Evolutionary conservation across 805 yeast species (phyloP), one percentile per base, ranked within the genome.

Genomic region (Ogataea paraovalis): DNA sequence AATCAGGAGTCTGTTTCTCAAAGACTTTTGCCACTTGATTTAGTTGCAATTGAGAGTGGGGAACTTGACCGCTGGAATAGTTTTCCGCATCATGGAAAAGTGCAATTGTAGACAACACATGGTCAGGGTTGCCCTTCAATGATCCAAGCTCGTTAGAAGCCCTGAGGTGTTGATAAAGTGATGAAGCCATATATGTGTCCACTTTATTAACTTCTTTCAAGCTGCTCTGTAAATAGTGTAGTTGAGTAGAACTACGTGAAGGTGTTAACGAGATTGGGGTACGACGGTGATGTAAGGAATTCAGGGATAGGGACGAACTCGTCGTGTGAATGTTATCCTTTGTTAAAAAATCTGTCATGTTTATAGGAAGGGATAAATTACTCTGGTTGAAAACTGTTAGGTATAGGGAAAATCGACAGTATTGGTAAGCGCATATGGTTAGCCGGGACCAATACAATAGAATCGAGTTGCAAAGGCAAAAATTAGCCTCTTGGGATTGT

Each of bases 81-180:
- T 27, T 43, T 14, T 42, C 43, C 22, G 43, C 51, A 23, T 41
- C 41, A 3, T 48, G 47, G 33, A 57, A 56, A 30, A 53, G 14
- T 14, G 53, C 50, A 18, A 61, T 56, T 3, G 61, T 53, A 2
- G 57, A 40, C 13, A 61, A 33, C 2, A 61, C 28, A 3, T 55
- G 42, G 4, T 50, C 57, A 20, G 61, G 59, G 14, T 59, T 57
- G 25, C 47, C 43, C 20, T 46, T 23, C 5, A 59, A 39, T 7
- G 52, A 42, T n/a, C 37, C 44, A 8, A 52, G 32, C 10, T 45
- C 52, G 2, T 41, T 20, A 2, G 58, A 44, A 4, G 33, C 46
- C 18, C 39, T 30, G 4, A 46, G n/a, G 32, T 42, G 44, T 33
- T 32, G 28, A 14, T 36, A 36, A 20, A 43, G 23, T n/a, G 27